Evolutionary conservation across 805 yeast genomes (phyloP), one percentile per base, ranked within the genome.

Genomic region (Wickerhamomyces bovis): DNA sequence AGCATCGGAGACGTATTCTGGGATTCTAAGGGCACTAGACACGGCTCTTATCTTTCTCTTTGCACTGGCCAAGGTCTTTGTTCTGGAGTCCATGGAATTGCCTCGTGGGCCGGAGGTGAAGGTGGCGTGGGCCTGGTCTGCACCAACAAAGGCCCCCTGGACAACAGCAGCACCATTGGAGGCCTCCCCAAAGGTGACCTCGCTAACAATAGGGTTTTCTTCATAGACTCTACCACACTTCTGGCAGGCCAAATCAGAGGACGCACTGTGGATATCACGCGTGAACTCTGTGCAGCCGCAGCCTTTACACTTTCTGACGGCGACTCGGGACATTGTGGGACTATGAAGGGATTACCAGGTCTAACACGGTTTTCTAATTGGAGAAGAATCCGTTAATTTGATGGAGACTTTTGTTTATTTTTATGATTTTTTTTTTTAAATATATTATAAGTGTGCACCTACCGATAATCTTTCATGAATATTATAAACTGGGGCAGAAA

Each of bases 121-220:
- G 10, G 77, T 69, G 0, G 88, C 94, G 63, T 87, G 77, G 1
- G 81, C 67, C 67, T 90, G 97, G 58, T 88, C 97, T 0, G 89
- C 85, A 39, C 89, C 88, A 31, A 94, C 84, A 73, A 88, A 90
- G 42, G 95, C 80, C 60, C 99, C 99, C 54, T 92, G 96, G 2
- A 94, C 96, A 43, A 86, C 80, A 31, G 99, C 97, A 13, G 96
- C 97, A 56, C 99, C 99, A 22, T 84, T 76, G 18, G 95, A 76
- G 2, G 90, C 76, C 60, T 95, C 99, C 39, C 95, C 94, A 68
- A 90, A 94, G 12, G 94, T 86, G 45, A 95, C 94, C 62, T 94
- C 99, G 8, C 95, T 82, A 11, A 95, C 98, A 54, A 94, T 92
- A 19, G 95, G 96, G 57, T 89, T 86, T 61, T 90, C 98, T 53